Evolutionary conservation across 805 yeast genomes (phyloP).

Genomic region (Saccharomyces mikatae): DNA sequence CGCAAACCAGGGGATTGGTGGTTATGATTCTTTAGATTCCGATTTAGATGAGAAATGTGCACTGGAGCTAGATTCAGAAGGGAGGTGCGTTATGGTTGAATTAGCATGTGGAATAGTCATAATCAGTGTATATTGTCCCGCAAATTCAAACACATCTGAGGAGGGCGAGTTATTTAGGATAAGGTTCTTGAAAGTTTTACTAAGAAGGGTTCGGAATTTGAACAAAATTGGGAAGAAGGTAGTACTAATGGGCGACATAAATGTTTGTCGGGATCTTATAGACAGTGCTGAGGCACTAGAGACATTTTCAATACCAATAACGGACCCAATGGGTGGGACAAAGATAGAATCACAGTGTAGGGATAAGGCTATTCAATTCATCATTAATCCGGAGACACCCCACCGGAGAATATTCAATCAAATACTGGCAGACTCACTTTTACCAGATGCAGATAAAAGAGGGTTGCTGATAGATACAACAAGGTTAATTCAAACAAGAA

Average conservation of each 20-base stretch:
- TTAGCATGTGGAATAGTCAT: slow-evolving; percentile 53
- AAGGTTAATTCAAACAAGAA: slow-evolving; percentile 46
- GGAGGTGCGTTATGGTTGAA: slow-evolving; percentile 73
- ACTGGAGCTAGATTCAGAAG: slow-evolving; percentile 64
- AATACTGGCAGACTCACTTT: slow-evolving; percentile 32
- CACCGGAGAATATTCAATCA: slow-evolving; percentile 40
- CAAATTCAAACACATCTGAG: slow-evolving; percentile 67
- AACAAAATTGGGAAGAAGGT: slow-evolving; percentile 55
- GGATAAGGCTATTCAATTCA: slow-evolving; percentile 30
- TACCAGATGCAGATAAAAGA: slow-evolving; percentile 27
- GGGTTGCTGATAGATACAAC: slow-evolving; percentile 52
- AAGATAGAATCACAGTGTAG: slow-evolving; percentile 23
- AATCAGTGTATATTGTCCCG: slow-evolving; percentile 79
- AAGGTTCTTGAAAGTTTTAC: slow-evolving; percentile 49
- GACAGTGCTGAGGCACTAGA: slow-evolving; percentile 70
- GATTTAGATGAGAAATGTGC: slow-evolving; percentile 33
- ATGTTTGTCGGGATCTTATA: slow-evolving; percentile 68
- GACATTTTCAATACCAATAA: slow-evolving; percentile 12
- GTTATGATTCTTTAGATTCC: slow-evolving; percentile 41
- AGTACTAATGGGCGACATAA: slow-evolving; percentile 81
- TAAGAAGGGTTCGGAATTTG: slow-evolving; percentile 54
- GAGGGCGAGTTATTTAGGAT: slow-evolving; percentile 55
- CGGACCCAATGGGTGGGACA: slow-evolving; percentile 36
- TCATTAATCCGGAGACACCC: slow-evolving; percentile 33
- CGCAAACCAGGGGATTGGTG: slow-evolving; percentile 48